phyloP scores from a whole-genome alignment of 345 rosid species.

The Isatis tinctoria region DNA sequence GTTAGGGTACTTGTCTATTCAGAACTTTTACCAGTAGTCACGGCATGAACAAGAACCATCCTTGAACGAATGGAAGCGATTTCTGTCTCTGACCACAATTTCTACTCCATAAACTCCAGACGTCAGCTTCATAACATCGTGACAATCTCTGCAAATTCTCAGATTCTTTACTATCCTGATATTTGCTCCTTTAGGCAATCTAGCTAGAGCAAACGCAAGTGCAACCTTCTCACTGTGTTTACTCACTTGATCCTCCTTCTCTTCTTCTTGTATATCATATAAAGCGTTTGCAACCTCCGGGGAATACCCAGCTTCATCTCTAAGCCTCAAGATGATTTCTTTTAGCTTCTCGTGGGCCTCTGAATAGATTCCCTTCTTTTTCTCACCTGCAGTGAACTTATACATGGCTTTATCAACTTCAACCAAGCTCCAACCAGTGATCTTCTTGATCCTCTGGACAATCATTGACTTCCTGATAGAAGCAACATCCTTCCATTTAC shows the following conservation, averaged over 20 bases:
- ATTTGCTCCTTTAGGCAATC: slow-evolving; percentile 35
- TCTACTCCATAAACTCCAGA: slow-evolving; percentile 48
- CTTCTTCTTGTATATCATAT: slow-evolving; percentile 56
- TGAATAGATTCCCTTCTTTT: neutral
- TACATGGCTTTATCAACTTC: slow-evolving; percentile 34
- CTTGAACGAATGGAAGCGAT: slow-evolving; percentile 50
- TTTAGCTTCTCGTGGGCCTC: slow-evolving; percentile 26
- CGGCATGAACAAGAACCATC: slow-evolving; percentile 55
- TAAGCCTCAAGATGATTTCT: slow-evolving; percentile 27
- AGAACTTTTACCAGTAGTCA: slow-evolving; percentile 49
- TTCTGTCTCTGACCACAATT: slow-evolving; percentile 62
- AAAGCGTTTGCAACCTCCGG: slow-evolving; percentile 50
- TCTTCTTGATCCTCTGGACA: slow-evolving; percentile 38
- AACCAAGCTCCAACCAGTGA: slow-evolving; percentile 50
- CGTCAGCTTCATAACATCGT: slow-evolving; percentile 47
- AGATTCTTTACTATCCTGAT: slow-evolving; percentile 57
- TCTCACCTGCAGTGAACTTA: slow-evolving; percentile 29
- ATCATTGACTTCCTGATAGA: slow-evolving; percentile 37
- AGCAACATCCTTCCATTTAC: slow-evolving; percentile 59
- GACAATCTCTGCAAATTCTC: slow-evolving; percentile 63
- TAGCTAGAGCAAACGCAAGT: slow-evolving; percentile 54
- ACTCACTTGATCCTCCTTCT: slow-evolving; percentile 50
- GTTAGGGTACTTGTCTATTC: neutral
- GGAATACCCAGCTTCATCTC: slow-evolving; percentile 49
- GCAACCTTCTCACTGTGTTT: slow-evolving; percentile 73